These are phyloP conservation scores for Coemansia sp. DNA, from an alignment of 192 early-diverging fungal species.

Conservation along the genomic window DNA sequence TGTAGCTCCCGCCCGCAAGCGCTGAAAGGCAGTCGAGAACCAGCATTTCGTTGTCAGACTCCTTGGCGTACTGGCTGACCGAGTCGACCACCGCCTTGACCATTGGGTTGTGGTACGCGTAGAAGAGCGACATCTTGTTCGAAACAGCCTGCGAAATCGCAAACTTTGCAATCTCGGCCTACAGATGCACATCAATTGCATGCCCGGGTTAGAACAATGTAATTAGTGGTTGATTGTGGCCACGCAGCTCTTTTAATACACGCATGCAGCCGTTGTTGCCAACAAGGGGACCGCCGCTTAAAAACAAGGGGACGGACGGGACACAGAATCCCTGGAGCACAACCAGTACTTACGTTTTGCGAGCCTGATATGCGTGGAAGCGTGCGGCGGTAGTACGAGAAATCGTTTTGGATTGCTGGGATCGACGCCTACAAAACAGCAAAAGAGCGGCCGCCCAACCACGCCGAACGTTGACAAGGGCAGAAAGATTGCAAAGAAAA, in stretches of 20 bases:
- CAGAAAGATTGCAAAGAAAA: background rate
- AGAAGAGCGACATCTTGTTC: constrained; percentile 95
- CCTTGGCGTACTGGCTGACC: constrained; percentile 65
- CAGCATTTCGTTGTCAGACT: constrained; percentile 45
- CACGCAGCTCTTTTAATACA: background rate
- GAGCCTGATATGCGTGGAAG: constrained; percentile 73
- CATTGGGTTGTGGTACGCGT: constrained; percentile 94
- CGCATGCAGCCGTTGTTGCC: background rate
- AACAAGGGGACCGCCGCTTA: background rate
- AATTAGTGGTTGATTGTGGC: background rate
- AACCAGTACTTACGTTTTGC: constrained; percentile 57
- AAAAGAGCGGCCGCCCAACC: background rate
- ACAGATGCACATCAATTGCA: constrained; percentile 11
- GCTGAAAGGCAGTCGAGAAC: constrained; percentile 75
- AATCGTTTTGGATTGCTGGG: constrained; percentile 87
- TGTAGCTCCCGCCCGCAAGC: constrained; percentile 74
- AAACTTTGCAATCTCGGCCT: constrained; percentile 57
- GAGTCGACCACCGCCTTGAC: constrained; percentile 84
- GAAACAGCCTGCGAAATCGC: constrained; percentile 83
- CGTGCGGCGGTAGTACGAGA: constrained; percentile 94
- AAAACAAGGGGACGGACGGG: background rate
- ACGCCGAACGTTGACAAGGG: background rate
- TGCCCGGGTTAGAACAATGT: background rate
- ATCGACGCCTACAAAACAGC: constrained; percentile 38
- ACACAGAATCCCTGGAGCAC: background rate